A percentile compares a stretch with the other conserved stretches of the same genome.
These are phyloP conservation scores for Alternaria gansuensis DNA, from an alignment of 2,329 filamentous ascomycete species.

Conservation along the genomic window DNA sequence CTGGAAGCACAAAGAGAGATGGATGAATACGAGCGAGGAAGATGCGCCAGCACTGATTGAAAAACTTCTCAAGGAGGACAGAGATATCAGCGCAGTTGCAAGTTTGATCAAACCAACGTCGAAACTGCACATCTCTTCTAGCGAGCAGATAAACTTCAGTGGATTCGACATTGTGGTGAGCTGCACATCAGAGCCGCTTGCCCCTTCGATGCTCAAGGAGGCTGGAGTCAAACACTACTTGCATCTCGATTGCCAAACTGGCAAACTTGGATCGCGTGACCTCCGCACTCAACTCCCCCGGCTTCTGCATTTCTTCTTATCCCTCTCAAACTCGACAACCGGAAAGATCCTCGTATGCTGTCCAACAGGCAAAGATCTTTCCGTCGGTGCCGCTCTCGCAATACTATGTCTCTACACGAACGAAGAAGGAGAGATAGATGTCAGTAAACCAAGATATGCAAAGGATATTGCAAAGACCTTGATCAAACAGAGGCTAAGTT, in stretches of 20 bases:
- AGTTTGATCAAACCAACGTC: constrained; percentile 56
- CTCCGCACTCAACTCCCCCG: constrained; percentile 74
- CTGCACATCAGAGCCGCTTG: constrained; percentile 57
- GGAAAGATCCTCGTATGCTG: constrained; percentile 66
- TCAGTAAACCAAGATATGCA: constrained; percentile 6
- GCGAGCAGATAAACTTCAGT: constrained; percentile 50
- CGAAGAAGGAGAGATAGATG: constrained; percentile 62
- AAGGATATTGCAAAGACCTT: constrained; percentile 71
- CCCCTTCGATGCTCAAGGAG: constrained; percentile 9
- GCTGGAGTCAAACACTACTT: constrained; percentile 57
- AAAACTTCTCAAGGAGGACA: constrained; percentile 49
- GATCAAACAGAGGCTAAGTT: constrained; percentile 80
- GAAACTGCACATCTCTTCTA: constrained; percentile 53
- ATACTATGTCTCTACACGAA: constrained; percentile 78
- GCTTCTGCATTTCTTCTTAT: constrained; percentile 65
- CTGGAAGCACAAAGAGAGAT: constrained; percentile 71
- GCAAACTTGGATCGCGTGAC: constrained; percentile 83
- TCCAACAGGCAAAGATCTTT: constrained; percentile 79
- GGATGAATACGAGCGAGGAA: constrained; percentile 72
- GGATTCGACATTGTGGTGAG: constrained; percentile 53
- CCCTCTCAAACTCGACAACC: background rate
- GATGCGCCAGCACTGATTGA: constrained; percentile 65
- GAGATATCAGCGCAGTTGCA: constrained; percentile 28
- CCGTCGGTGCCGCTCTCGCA: constrained; percentile 78
- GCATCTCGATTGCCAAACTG: constrained; percentile 71